phyloP scores from a whole-genome alignment of 2,329 filamentous ascomycete species.

The Aspergillus brunneoviolaceus region DNA sequence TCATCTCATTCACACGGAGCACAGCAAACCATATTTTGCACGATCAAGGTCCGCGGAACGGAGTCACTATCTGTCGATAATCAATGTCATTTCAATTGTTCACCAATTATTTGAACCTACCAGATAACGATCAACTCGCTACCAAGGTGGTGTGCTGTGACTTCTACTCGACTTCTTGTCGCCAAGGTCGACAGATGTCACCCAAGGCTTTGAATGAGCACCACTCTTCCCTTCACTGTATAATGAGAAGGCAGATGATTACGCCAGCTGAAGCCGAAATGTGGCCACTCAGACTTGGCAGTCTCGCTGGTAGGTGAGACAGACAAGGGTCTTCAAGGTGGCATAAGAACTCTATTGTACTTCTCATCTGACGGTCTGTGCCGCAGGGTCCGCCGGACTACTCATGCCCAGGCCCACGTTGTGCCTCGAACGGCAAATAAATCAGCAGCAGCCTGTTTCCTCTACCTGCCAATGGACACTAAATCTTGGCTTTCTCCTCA shows the following conservation, averaged over 20 bases:
- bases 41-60: background rate
- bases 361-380: background rate
- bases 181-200: background rate
- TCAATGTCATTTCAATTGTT: background rate
- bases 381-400: background rate
- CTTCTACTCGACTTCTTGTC: background rate
- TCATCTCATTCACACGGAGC: background rate
- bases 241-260: background rate
- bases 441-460: background rate
- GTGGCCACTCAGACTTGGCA: background rate
- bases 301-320: background rate
- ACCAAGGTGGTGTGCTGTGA: background rate
- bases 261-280: background rate
- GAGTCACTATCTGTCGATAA: background rate
- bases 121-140: background rate
- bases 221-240: background rate
- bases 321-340: background rate
- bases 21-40: background rate
- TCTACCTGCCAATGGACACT: background rate
- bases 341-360: background rate
- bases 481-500: background rate
- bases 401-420: background rate
- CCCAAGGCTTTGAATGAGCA: background rate
- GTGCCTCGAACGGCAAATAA: background rate
- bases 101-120: background rate